Percentiles rank a stretch among this genome's conserved stretches.
These are phyloP conservation scores for Xylariaceae sp. DNA, from an alignment of 2,329 filamentous ascomycete genomes.

Conservation along the genomic window DNA sequence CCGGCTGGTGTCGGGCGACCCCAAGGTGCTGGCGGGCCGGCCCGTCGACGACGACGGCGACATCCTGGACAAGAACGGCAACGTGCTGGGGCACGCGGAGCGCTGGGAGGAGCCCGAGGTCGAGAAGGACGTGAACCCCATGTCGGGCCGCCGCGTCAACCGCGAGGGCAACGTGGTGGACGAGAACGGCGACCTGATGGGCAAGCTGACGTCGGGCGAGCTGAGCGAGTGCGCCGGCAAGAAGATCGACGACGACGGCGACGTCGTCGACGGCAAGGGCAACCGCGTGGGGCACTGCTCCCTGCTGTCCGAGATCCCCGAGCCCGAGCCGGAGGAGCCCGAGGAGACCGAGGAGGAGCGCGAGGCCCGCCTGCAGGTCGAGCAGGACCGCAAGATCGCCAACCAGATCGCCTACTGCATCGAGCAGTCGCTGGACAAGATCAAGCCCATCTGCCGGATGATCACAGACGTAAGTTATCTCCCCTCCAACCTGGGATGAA, in stretches of 20 bases:
- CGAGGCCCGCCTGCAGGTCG: conserved; percentile 46
- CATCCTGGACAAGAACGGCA: conserved; percentile 68
- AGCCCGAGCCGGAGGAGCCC: conserved; percentile 33
- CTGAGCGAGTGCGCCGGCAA: conserved; percentile 57
- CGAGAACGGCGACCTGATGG: conserved; percentile 53
- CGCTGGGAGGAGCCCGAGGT: conserved; percentile 51
- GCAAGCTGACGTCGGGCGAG: conserved; percentile 62
- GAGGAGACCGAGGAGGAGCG: conserved; percentile 51
- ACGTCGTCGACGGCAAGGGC: conserved; percentile 63
- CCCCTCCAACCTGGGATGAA: too few relatives aligned
- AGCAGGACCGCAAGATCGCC: conserved; percentile 69
- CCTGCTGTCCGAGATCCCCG: conserved; percentile 34
- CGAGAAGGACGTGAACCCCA: conserved; percentile 42
- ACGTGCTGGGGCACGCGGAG: conserved; percentile 49
- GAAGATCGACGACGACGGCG: conserved; percentile 63
- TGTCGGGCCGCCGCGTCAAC: conserved; percentile 49
- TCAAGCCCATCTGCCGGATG: conserved; percentile 78
- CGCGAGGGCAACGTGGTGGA: conserved; percentile 52
- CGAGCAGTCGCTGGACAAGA: conserved; percentile 71
- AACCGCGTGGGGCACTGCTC: conserved; percentile 60
- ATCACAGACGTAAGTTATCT: conserved; percentile 66
- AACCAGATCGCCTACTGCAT: conserved; percentile 66
- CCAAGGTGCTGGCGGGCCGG: conserved; percentile 65
- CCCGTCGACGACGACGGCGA: conserved; percentile 76
- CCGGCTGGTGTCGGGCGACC: conserved; percentile 60